Evolutionary conservation across 768 basidiomycete species (phyloP).

Genomic region (Leccinum subtestaceum): DNA sequence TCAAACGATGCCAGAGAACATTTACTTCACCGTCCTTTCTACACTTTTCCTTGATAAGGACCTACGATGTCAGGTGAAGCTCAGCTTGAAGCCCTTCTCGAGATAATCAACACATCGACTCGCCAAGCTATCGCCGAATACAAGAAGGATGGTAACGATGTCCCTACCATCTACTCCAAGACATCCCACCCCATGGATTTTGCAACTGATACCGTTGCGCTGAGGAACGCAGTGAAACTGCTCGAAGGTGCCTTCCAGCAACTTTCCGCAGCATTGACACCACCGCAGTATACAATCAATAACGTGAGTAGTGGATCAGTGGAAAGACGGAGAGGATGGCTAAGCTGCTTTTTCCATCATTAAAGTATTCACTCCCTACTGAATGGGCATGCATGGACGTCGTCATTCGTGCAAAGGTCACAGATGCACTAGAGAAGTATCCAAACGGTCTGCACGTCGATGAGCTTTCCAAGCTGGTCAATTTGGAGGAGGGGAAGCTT

Average conservation of each 20-base stretch:
- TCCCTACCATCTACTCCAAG: conserved; percentile 25
- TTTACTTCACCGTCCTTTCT: neutral
- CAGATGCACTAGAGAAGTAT: neutral
- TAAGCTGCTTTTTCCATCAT: neutral
- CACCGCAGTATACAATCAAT: conserved; percentile 24
- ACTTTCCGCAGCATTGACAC: conserved; percentile 24
- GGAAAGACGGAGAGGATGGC: neutral
- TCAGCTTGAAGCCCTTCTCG: conserved; percentile 10
- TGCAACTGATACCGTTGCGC: conserved; percentile 14
- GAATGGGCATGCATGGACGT: conserved; percentile 29
- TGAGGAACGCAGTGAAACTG: conserved; percentile 25
- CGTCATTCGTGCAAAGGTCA: conserved; percentile 3
- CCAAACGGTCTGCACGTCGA: neutral
- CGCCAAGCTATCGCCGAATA: conserved; percentile 25
- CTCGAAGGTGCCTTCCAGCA: conserved; percentile 29
- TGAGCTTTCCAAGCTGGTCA: neutral
- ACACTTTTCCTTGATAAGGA: neutral
- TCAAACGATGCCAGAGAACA: neutral
- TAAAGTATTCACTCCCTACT: conserved; percentile 18
- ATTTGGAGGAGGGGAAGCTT: neutral
- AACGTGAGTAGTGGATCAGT: conserved; percentile 13
- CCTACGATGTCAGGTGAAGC: conserved; percentile 20
- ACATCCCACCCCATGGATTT: conserved; percentile 24
- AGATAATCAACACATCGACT: conserved; percentile 30
- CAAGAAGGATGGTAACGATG: conserved; percentile 20